Evolutionary conservation across 306 rosid species (phyloP).

Genomic region (Fragaria vesca): DNA sequence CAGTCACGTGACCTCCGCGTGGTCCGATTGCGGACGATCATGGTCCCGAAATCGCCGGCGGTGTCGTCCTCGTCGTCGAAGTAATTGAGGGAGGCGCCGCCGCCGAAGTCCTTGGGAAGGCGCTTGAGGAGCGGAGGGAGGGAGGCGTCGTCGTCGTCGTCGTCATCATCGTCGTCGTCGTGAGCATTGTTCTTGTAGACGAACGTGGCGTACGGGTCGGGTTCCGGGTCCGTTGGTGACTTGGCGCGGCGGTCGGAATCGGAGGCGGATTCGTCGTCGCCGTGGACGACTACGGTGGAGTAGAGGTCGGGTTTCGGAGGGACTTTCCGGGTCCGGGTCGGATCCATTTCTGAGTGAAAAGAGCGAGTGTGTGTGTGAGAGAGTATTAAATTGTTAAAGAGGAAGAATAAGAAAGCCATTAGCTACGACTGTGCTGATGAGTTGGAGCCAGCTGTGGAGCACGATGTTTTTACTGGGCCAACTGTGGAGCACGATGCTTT

Average conservation of each 20-base stretch:
- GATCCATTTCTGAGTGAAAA: slow-evolving; percentile 48
- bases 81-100: slow-evolving; percentile 78
- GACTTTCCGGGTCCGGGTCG: slow-evolving; percentile 43
- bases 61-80: slow-evolving; percentile 44
- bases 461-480: not conserved
- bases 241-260: slow-evolving; percentile 14
- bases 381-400: not conserved
- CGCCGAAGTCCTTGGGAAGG: slow-evolving; percentile 95
- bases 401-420: not conserved
- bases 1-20: slow-evolving; percentile 40
- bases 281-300: slow-evolving; percentile 76
- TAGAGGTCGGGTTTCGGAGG: slow-evolving; percentile 56
- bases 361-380: not conserved
- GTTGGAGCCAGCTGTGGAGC: slow-evolving; percentile 20
- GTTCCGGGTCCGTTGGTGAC: slow-evolving; percentile 13
- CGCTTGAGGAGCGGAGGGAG: slow-evolving; percentile 94
- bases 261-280: slow-evolving; percentile 42
- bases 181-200: slow-evolving; percentile 55
- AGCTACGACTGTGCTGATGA: not conserved
- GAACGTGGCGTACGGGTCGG: slow-evolving; percentile 75
- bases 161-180: slow-evolving; percentile 62
- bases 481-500: not conserved
- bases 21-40: slow-evolving; percentile 56
- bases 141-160: slow-evolving; percentile 73
- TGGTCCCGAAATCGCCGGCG: slow-evolving; percentile 67